These are phyloP conservation scores for Vicia sativa DNA, from an alignment of 306 rosid species.

Conservation along the genomic window DNA sequence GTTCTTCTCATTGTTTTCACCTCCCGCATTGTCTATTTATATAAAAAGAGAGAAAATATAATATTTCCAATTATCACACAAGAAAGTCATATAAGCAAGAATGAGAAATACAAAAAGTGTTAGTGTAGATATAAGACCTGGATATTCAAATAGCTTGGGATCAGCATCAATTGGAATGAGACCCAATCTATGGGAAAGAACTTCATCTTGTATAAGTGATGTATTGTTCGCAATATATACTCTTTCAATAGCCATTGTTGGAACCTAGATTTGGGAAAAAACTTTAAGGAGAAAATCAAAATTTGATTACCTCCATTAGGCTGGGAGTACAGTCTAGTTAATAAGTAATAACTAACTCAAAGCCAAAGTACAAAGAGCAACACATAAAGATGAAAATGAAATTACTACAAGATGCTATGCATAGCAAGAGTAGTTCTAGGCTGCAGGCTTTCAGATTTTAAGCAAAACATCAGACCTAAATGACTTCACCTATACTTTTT, in stretches of 20 bases:
- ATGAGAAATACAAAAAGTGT: conserved; percentile 26
- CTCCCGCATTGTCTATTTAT: conserved; percentile 54
- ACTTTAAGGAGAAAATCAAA: neutral
- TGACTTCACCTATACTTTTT: too few relatives aligned
- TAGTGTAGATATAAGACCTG: conserved; percentile 59
- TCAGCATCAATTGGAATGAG: conserved; percentile 84
- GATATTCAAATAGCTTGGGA: conserved; percentile 82
- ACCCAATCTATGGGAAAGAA: conserved; percentile 94
- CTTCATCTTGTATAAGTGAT: conserved; percentile 88
- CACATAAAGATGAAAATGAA: conserved; percentile 23
- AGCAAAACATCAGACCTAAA: conserved; percentile 10
- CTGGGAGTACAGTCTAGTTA: neutral
- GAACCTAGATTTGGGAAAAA: conserved; percentile 56
- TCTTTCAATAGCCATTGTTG: conserved; percentile 98
- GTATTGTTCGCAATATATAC: conserved; percentile 86
- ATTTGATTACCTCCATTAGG: conserved; percentile 19
- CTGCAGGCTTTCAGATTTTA: conserved; percentile 1
- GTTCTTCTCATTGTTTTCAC: conserved; percentile 75
- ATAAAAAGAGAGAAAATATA: conserved; percentile 22
- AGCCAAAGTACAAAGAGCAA: conserved; percentile 24
- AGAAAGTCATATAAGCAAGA: conserved; percentile 17
- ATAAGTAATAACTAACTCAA: conserved; percentile 16
- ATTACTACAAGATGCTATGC: neutral
- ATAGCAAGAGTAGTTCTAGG: neutral
- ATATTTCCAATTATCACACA: conserved; percentile 17